phyloP scores from a whole-genome alignment of 2,329 filamentous ascomycete species.

The Cytospora mali region DNA sequence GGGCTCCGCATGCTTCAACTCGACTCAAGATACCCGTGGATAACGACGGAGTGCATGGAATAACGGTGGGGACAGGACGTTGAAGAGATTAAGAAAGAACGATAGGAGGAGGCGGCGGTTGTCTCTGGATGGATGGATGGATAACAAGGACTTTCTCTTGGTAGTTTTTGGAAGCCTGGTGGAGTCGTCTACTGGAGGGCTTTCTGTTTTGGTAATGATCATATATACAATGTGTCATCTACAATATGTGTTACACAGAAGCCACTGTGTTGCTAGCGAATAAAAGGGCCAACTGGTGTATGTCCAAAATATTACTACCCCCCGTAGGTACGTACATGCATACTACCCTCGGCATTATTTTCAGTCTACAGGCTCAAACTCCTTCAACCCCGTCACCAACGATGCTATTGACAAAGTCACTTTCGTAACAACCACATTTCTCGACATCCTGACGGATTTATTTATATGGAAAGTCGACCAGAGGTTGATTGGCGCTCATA shows the following conservation, averaged over 20 bases:
- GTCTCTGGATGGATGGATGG: not conserved
- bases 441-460: not conserved
- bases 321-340: not conserved
- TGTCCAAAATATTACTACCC: not conserved
- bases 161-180: not conserved
- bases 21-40: constrained; percentile 21
- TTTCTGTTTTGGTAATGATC: not conserved
- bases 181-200: not conserved
- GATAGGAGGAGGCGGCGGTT: not conserved
- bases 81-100: constrained; percentile 3
- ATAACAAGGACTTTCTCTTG: not conserved
- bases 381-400: no score
- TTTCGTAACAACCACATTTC: not conserved
- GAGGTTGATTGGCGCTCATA: not conserved
- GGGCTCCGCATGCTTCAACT: not conserved
- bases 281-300: no score
- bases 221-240: not conserved
- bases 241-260: not conserved
- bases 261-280: not conserved
- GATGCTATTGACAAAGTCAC: no score
- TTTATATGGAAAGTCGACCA: not conserved
- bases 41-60: constrained; percentile 2
- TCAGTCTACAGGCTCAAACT: no score
- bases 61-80: constrained; percentile 1
- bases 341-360: no score